Evolutionary conservation across 768 basidiomycete species (phyloP).

Genomic region (Pleurotus pulmonarius): DNA sequence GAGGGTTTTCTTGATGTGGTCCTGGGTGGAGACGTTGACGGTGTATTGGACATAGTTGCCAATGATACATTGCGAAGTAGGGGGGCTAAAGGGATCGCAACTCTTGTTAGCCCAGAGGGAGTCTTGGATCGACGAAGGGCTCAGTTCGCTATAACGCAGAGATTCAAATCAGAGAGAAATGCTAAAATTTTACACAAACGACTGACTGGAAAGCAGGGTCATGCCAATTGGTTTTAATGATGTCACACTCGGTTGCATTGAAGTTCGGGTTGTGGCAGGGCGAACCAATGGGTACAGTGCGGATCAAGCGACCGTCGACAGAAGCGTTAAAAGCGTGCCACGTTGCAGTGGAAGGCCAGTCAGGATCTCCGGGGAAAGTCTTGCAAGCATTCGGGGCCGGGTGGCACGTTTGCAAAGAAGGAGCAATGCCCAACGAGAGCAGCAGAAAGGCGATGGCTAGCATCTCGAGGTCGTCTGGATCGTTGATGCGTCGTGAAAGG

Average conservation of each 20-base stretch:
- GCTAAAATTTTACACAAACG: neutral
- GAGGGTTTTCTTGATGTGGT: slow-evolving; percentile 7
- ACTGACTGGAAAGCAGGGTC: neutral
- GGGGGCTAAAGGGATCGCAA: neutral
- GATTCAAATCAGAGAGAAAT: neutral
- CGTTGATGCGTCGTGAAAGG: neutral
- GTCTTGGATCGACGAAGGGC: neutral
- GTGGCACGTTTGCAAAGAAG: neutral
- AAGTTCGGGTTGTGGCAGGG: neutral
- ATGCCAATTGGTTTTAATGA: neutral
- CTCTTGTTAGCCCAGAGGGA: neutral
- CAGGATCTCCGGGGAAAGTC: slow-evolving; percentile 1
- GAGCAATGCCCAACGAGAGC: neutral
- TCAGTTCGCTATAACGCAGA: neutral
- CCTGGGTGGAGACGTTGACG: neutral
- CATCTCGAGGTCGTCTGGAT: neutral
- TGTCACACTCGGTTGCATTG: neutral
- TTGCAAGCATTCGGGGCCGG: neutral
- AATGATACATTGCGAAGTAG: neutral
- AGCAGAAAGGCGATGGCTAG: neutral
- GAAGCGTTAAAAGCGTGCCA: neutral
- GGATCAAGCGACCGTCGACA: neutral
- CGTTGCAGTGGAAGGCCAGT: neutral
- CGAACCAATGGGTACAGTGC: neutral
- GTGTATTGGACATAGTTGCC: neutral